Base-by-base conservation (phyloP, 768 basidiomycete species). In the Pulveroboletus sp. region DNA sequence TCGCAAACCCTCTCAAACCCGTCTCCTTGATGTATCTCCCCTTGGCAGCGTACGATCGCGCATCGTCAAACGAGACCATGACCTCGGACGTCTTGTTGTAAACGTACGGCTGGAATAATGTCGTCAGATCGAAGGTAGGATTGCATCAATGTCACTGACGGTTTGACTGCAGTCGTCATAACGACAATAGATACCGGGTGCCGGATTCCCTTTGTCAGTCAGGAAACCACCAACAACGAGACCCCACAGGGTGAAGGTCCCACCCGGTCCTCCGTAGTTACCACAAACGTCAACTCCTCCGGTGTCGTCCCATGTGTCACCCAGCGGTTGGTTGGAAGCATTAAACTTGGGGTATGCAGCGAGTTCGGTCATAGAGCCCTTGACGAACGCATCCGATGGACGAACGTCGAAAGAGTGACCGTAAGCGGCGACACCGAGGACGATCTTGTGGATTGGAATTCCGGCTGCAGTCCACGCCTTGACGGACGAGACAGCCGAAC, bases 391-490 rank as follows among this genome's bases (percentile, higher is more conserved):
- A 32, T 68, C 57, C 10, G 49, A 55, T 5, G 63, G 37, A 7
- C 73, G 59, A 35, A 79, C 74, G 9, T 50, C 53, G 72, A 75
- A 94, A 9, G 89, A 82, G 64, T 90, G 90, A 0, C 91, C 91
- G 68, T 91, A 94, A 6, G 84, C 68, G 10, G 91, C 80, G 3
- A 94, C 81, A 40, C 89, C 92, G 8, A 97, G 79, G 12, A 91
- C 80, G 50, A 95, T 87, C 69, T 85, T 65, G 49, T 54, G 3
- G 17, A 69, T 63, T 1, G 92, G 88, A 62, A 95, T 84, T 7
- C 90, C 88, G 34, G 92, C 91, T 2, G 64, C 59, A 2, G 71
- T 78, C 94, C 94, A 97, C 1, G 78, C 75, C 8, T 72, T 63
- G 43, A 97, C 76, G 11, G 87, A 83, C 2, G 81, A 82, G 24